Evolutionary conservation across 1,139 yeast genomes (phyloP).

Genomic region (Hyphopichia burtonii): DNA sequence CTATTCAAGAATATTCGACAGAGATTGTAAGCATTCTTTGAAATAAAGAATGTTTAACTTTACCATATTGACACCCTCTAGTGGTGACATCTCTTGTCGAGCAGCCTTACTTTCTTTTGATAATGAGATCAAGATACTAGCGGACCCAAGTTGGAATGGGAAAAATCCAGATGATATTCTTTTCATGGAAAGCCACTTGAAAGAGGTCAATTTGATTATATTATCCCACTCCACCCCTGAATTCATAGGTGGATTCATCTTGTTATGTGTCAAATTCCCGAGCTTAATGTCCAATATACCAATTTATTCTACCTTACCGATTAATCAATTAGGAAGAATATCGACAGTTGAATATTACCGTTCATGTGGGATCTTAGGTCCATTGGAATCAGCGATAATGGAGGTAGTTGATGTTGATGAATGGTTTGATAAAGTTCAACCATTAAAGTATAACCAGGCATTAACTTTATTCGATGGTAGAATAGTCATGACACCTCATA

Average conservation of each 20-base stretch:
- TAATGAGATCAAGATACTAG: constrained; percentile 49
- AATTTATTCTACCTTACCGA: constrained; percentile 85
- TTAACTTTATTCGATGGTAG: constrained; percentile 60
- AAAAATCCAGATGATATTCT: constrained; percentile 32
- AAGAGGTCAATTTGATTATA: constrained; percentile 63
- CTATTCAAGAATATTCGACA: too few relatives aligned
- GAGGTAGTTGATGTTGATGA: constrained; percentile 78
- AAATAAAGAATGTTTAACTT: constrained; percentile 39
- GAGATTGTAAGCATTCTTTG: neutral
- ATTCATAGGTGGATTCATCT: constrained; percentile 77
- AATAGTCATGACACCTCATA: constrained; percentile 73
- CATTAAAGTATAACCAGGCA: constrained; percentile 80
- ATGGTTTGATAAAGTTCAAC: constrained; percentile 66
- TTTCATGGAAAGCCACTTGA: constrained; percentile 44
- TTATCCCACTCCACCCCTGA: constrained; percentile 85
- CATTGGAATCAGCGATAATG: constrained; percentile 57
- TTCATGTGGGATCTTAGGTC: constrained; percentile 72
- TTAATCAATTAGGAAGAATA: constrained; percentile 80
- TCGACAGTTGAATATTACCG: constrained; percentile 81
- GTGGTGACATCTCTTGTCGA: constrained; percentile 32
- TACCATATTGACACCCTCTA: constrained; percentile 34
- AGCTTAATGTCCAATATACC: constrained; percentile 63
- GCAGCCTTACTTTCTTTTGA: constrained; percentile 48
- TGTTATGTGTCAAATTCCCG: constrained; percentile 63
- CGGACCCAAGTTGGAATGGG: constrained; percentile 79